phyloP scores from a whole-genome alignment of 2,329 filamentous ascomycete species.

The Hypoxylon sp. region DNA sequence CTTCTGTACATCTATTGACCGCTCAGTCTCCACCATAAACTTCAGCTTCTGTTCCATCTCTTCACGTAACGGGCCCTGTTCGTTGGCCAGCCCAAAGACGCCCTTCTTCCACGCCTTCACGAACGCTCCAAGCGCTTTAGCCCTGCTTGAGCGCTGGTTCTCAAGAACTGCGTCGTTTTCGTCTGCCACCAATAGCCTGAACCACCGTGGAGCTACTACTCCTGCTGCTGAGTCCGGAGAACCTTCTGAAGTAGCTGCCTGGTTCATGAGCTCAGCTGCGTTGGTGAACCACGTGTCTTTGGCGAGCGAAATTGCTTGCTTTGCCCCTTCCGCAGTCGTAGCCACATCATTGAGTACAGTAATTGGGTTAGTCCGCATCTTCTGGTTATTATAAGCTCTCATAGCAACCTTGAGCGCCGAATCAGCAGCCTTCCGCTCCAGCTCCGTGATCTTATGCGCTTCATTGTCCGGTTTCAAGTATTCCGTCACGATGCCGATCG shows the following conservation, averaged over 20 bases:
- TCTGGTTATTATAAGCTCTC: constrained; percentile 62
- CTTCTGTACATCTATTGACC: constrained; percentile 62
- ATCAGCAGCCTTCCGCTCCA: constrained; percentile 59
- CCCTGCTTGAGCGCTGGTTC: constrained; percentile 63
- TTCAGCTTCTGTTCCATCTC: constrained; percentile 54
- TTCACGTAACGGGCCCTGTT: constrained; percentile 38
- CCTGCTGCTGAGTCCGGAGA: constrained; percentile 20
- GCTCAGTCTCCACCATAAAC: constrained; percentile 57
- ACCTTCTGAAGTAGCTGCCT: constrained; percentile 51
- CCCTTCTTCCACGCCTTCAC: constrained; percentile 59
- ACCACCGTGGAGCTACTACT: constrained; percentile 55
- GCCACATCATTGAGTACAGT: constrained; percentile 58
- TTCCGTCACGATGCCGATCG: constrained; percentile 72
- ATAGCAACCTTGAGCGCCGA: constrained; percentile 66
- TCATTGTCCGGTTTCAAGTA: constrained; percentile 69
- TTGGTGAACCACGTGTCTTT: constrained; percentile 67
- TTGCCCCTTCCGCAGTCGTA: constrained; percentile 53
- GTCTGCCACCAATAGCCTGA: constrained; percentile 62
- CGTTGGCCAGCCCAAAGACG: constrained; percentile 55
- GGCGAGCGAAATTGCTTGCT: constrained; percentile 58
- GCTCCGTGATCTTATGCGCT: constrained; percentile 57
- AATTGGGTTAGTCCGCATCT: constrained; percentile 55
- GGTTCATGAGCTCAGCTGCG: constrained; percentile 62
- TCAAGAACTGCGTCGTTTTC: constrained; percentile 64
- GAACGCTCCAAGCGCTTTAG: constrained; percentile 60